Conservation (phyloP, 177 flowering plant species). For the Tripterygium wilfordii region DNA sequence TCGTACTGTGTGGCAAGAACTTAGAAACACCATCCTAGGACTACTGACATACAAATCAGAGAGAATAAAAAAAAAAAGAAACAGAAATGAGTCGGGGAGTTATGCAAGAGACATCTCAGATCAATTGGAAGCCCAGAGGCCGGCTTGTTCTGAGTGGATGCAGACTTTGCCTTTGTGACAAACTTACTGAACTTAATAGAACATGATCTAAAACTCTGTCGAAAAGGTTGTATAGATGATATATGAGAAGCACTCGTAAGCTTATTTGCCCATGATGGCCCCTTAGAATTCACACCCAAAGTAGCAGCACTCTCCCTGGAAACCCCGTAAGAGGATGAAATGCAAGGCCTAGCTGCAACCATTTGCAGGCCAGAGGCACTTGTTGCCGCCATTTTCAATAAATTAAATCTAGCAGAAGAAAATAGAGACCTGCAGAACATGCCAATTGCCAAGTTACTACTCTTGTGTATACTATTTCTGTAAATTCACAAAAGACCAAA, state of each 20-base stretch:
- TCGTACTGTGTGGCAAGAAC: not conserved
- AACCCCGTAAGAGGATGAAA: slow-evolving; percentile 36
- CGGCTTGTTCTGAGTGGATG: slow-evolving; percentile 38
- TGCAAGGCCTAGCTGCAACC: slow-evolving; percentile 41
- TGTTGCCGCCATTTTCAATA: slow-evolving; percentile 51
- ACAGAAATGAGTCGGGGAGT: too few species aligned
- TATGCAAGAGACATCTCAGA: slow-evolving; percentile 70
- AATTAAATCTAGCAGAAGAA: slow-evolving; percentile 7
- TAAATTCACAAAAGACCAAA: too few species aligned
- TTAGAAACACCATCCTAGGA: not conserved
- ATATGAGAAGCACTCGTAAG: slow-evolving; percentile 37
- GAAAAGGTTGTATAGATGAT: slow-evolving; percentile 35
- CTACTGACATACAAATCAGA: not conserved
- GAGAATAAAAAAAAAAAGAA: not conserved
- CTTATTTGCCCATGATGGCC: slow-evolving; percentile 24
- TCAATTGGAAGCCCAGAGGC: slow-evolving; percentile 69
- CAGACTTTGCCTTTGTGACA: slow-evolving; percentile 62
- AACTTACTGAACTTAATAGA: slow-evolving; percentile 25
- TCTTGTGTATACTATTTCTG: too few species aligned
- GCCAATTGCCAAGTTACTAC: too few species aligned
- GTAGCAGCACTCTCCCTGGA: slow-evolving; percentile 19
- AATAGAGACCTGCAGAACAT: slow-evolving; percentile 9
- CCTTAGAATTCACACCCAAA: slow-evolving; percentile 19
- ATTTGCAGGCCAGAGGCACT: slow-evolving; percentile 62
- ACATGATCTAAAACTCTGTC: slow-evolving; percentile 29